These are phyloP conservation scores for Hirsutella minnesotensis DNA, from an alignment of 2,329 filamentous ascomycete genomes.

Conservation along the genomic window DNA sequence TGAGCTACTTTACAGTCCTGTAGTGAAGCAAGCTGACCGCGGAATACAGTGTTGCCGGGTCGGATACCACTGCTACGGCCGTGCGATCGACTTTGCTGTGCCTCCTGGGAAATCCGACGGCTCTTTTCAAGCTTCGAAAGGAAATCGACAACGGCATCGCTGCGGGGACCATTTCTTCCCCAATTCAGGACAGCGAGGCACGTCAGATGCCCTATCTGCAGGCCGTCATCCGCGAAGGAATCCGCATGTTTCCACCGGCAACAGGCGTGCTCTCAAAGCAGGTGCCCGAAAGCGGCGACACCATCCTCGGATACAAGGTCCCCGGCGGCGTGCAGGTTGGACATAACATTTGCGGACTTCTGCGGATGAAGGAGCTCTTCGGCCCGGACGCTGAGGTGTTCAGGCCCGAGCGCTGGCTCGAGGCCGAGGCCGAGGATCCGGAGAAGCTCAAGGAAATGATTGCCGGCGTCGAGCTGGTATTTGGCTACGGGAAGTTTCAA, in stretches of 20 bases:
- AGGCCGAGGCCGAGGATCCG: slow-evolving; percentile 13
- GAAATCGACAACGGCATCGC: slow-evolving; percentile 10
- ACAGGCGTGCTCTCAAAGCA: slow-evolving; percentile 15
- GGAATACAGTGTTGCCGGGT: slow-evolving; percentile 4
- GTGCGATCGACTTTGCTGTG: slow-evolving; percentile 36
- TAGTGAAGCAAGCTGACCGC: too few relatives aligned
- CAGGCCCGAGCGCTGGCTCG: slow-evolving; percentile 25
- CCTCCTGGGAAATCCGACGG: slow-evolving; percentile 31
- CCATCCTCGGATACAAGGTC: slow-evolving; percentile 21
- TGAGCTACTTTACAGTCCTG: too few relatives aligned
- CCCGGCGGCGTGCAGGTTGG: slow-evolving; percentile 19
- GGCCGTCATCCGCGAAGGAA: slow-evolving; percentile 33
- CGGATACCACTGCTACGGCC: slow-evolving; percentile 26
- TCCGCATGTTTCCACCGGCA: slow-evolving; percentile 17
- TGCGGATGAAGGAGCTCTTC: slow-evolving; percentile 17
- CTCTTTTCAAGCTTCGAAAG: slow-evolving; percentile 28
- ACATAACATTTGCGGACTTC: slow-evolving; percentile 18
- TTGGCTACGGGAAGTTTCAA: slow-evolving; percentile 23
- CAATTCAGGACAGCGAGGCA: slow-evolving; percentile 23
- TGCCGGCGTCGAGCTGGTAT: slow-evolving; percentile 22
- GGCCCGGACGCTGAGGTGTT: slow-evolving; percentile 21
- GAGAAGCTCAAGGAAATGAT: slow-evolving; percentile 15
- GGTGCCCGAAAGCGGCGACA: slow-evolving; percentile 10
- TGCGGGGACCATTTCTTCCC: slow-evolving; percentile 11
- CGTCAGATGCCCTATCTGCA: slow-evolving; percentile 26